phyloP scores from a whole-genome alignment of 1,284 basidiomycete genomes.

The Ceratobasidium sp. region DNA sequence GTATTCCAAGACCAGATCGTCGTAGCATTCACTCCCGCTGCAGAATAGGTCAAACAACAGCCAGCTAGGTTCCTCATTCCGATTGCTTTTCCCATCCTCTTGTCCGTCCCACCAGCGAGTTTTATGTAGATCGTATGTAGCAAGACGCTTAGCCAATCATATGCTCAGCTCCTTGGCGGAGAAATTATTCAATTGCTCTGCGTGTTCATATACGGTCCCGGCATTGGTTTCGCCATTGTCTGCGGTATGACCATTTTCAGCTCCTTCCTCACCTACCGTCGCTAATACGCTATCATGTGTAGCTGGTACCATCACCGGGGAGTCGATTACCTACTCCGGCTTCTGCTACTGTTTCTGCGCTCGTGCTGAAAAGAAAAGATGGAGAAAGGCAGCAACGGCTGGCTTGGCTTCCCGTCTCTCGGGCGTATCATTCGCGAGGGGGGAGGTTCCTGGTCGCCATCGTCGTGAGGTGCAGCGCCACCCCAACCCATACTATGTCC shows the following conservation, averaged over 20 bases:
- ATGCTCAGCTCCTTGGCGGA: slow-evolving; percentile 30
- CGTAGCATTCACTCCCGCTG: slow-evolving; percentile 15
- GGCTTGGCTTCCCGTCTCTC: neutral
- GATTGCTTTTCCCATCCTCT: slow-evolving; percentile 18
- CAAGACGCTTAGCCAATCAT: neutral
- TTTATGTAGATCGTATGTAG: neutral
- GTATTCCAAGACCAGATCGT: slow-evolving; percentile 23
- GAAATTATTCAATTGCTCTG: slow-evolving; percentile 32
- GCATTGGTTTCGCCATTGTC: slow-evolving; percentile 19
- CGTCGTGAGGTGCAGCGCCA: neutral
- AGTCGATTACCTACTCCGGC: slow-evolving; percentile 20
- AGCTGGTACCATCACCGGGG: slow-evolving; percentile 25
- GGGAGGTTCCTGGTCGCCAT: slow-evolving; percentile 13
- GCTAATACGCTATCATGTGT: neutral
- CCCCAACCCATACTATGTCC: slow-evolving; percentile 10
- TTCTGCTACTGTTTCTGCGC: slow-evolving; percentile 22
- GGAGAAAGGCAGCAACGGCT: neutral
- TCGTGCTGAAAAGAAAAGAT: slow-evolving; percentile 20
- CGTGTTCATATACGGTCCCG: slow-evolving; percentile 20
- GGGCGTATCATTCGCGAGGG: slow-evolving; percentile 33
- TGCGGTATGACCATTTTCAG: neutral
- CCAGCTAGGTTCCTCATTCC: slow-evolving; percentile 31
- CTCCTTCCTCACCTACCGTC: neutral
- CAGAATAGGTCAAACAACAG: slow-evolving; percentile 15
- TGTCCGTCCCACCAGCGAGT: slow-evolving; percentile 38